These are phyloP conservation scores for Talaromyces sp. DNA, from an alignment of 2,329 filamentous ascomycete genomes.

Conservation along the genomic window DNA sequence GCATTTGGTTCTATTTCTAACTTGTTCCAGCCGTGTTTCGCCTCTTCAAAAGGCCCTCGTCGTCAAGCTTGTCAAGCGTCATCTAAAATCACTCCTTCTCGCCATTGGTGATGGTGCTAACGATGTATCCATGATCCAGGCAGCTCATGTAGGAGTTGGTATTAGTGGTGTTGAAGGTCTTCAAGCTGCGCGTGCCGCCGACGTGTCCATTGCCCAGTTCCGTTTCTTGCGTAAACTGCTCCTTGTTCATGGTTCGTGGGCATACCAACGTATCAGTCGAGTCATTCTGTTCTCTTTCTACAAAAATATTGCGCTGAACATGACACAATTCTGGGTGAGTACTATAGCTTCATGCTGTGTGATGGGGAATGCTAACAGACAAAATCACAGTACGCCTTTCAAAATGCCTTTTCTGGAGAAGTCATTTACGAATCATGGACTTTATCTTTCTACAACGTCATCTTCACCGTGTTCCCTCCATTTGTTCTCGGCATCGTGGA, in stretches of 20 bases:
- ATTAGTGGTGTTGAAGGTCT: constrained; percentile 97
- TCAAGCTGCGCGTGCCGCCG: constrained; percentile 89
- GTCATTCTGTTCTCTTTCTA: constrained; percentile 98
- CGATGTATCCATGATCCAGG: constrained; percentile 99
- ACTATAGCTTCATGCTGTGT: background rate
- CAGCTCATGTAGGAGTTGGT: constrained; percentile 93
- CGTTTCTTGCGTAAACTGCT: constrained; percentile 89
- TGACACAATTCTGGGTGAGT: constrained; percentile 97
- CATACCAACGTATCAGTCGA: constrained; percentile 93
- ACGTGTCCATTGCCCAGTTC: constrained; percentile 95
- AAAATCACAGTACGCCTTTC: constrained; percentile 73
- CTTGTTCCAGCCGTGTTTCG: constrained; percentile 69
- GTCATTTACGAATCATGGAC: constrained; percentile 99
- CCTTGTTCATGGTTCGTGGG: constrained; percentile 94
- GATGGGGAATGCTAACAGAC: constrained; percentile 21
- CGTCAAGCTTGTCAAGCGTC: constrained; percentile 95
- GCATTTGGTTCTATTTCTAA: constrained; percentile 9
- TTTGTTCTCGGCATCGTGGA: constrained; percentile 95
- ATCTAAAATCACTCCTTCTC: constrained; percentile 83
- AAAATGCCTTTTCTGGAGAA: constrained; percentile 95
- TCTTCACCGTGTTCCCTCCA: constrained; percentile 91
- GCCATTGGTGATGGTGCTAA: constrained; percentile 97
- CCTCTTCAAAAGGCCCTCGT: constrained; percentile 95
- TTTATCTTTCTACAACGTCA: constrained; percentile 97
- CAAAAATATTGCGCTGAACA: constrained; percentile 97